phyloP scores from a whole-genome alignment of 129 eudicot genomes.

The Centaurea solstitialis region DNA sequence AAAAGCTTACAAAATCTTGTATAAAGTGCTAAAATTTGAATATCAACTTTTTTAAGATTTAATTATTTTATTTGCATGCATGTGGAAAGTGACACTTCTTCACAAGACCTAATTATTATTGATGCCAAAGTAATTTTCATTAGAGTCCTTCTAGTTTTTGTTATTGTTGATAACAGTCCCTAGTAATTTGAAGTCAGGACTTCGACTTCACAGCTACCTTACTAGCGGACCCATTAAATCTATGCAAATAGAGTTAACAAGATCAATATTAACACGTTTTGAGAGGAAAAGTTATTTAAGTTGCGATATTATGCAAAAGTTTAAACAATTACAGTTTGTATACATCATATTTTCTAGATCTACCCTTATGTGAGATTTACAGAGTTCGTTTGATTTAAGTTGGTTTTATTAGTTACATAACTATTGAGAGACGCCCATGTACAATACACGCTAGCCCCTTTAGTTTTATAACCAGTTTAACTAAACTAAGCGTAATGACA shows the following conservation, averaged over 20 bases:
- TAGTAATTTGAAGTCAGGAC: not conserved
- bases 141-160: constrained; percentile 4
- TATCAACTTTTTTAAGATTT: constrained; percentile 55
- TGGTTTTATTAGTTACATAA: not conserved
- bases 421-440: not conserved
- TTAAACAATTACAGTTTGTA: not conserved
- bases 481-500: not conserved
- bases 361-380: not conserved
- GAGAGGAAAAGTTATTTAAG: not conserved
- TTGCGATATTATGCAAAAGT: not conserved
- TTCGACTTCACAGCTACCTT: not conserved
- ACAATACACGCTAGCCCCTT: not conserved
- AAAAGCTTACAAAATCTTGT: constrained; percentile 52
- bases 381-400: not conserved
- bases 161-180: not conserved
- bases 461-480: not conserved
- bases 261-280: not conserved
- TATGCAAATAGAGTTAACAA: too few relatives aligned
- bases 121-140: not conserved
- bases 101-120: constrained; percentile 25
- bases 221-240: too few relatives aligned
- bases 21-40: constrained; percentile 66
- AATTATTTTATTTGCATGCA: constrained; percentile 32
- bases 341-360: not conserved
- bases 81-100: constrained; percentile 63